Percentiles rank a stretch among this genome's conserved stretches.
phyloP scores from a whole-genome alignment of 192 early-diverging fungal species.

The Geranomyces variabilis region DNA sequence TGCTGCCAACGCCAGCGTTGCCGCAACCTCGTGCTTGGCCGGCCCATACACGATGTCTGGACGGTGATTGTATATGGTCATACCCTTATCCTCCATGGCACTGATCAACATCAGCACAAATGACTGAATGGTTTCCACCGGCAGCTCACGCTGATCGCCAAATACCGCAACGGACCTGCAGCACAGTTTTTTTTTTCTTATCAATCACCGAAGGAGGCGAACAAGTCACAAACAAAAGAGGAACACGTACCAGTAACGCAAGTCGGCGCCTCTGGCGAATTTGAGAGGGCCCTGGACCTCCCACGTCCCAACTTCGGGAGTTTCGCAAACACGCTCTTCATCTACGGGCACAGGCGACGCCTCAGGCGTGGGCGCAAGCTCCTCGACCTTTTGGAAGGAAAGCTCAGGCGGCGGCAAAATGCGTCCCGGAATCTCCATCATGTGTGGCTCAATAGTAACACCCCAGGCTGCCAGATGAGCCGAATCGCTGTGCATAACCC shows the following conservation, averaged over 20 bases:
- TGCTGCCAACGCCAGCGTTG: conserved; percentile 50
- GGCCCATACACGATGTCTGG: conserved; percentile 57
- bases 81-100: conserved; percentile 69
- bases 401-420: conserved; percentile 34
- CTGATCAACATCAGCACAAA: conserved; percentile 74
- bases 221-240: background rate
- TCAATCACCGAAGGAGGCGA: background rate
- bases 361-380: background rate
- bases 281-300: conserved; percentile 67
- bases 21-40: conserved; percentile 64
- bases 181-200: background rate
- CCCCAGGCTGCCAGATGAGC: conserved; percentile 33
- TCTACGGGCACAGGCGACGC: background rate
- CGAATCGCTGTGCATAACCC: conserved; percentile 36
- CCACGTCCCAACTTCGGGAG: conserved; percentile 81
- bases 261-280: conserved; percentile 55
- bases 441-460: conserved; percentile 36
- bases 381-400: conserved; percentile 10
- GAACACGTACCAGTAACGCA: conserved; percentile 69
- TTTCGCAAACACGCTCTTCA: background rate
- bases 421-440: conserved; percentile 40
- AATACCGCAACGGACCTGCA: conserved; percentile 72
- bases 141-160: conserved; percentile 53
- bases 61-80: conserved; percentile 53
- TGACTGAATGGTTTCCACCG: conserved; percentile 52